Evolutionary conservation across 495 filamentous ascomycete genomes (phyloP).

Genomic region (Geopyxis carbonaria): DNA sequence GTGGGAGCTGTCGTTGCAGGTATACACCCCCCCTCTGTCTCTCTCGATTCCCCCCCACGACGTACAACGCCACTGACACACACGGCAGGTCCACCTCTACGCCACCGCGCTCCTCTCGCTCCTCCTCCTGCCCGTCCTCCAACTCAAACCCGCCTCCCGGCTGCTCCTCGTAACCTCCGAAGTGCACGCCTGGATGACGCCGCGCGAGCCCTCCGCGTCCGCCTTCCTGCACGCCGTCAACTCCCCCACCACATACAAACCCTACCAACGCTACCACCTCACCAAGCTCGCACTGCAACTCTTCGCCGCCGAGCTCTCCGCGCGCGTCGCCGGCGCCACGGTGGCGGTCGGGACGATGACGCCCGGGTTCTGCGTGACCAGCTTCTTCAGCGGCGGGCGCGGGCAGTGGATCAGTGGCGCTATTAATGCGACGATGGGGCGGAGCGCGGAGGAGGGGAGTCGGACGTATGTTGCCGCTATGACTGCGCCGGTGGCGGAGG

Average conservation of each 20-base stretch:
- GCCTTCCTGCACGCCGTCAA: background rate
- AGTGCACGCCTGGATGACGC: background rate
- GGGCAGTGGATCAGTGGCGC: too few relatives aligned
- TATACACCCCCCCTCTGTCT: too few relatives aligned
- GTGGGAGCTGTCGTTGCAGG: too few relatives aligned
- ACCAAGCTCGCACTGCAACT: background rate
- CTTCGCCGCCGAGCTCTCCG: background rate
- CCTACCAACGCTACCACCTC: background rate
- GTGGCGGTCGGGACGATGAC: background rate
- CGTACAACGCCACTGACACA: too few relatives aligned
- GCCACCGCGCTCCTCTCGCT: background rate
- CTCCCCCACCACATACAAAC: background rate
- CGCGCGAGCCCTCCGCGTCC: background rate
- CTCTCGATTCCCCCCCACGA: too few relatives aligned
- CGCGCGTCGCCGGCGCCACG: background rate
- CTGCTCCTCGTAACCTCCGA: background rate
- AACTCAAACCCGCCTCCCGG: background rate
- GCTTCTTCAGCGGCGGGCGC: too few relatives aligned
- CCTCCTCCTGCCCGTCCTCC: background rate
- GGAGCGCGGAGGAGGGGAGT: too few relatives aligned
- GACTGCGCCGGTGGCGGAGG: too few relatives aligned
- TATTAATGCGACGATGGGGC: too few relatives aligned
- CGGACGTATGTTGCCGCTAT: too few relatives aligned
- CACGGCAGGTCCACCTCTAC: background rate
- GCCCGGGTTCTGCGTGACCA: background rate